Conservation (phyloP, 2,329 filamentous ascomycete genomes). For the Westerdykella aurantiaca region DNA sequence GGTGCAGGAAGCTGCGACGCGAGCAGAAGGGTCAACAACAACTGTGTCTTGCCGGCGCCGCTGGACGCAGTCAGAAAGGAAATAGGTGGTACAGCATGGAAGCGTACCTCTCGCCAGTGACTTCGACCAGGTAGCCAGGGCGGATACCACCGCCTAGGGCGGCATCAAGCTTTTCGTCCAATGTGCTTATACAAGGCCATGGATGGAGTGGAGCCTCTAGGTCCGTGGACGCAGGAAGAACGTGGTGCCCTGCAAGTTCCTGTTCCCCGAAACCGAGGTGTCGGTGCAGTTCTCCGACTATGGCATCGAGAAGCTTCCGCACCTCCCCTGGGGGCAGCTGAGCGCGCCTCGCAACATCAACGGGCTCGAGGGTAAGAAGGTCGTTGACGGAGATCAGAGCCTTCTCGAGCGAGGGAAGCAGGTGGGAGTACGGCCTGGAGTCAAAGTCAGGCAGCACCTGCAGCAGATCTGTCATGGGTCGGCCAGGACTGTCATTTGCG, state of each 20-base stretch:
- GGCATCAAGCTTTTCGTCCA: conserved; percentile 67
- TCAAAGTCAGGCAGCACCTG: conserved; percentile 77
- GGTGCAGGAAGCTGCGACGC: conserved; percentile 75
- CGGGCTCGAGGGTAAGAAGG: conserved; percentile 74
- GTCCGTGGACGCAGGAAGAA: conserved; percentile 3
- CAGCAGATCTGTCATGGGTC: conserved; percentile 75
- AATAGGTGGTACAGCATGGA: neutral
- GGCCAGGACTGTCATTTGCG: conserved; percentile 21
- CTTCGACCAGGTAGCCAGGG: conserved; percentile 74
- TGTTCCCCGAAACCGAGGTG: conserved; percentile 48
- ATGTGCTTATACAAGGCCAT: conserved; percentile 67
- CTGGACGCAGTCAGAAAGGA: conserved; percentile 38
- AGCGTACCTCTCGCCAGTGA: conserved; percentile 76
- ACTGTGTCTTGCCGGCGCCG: conserved; percentile 90
- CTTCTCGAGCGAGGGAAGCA: conserved; percentile 74
- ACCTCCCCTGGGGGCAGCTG: conserved; percentile 75
- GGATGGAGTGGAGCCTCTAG: conserved; percentile 14
- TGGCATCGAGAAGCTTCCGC: conserved; percentile 62
- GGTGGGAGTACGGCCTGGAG: conserved; percentile 61
- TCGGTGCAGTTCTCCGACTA: conserved; percentile 61
- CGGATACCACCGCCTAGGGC: conserved; percentile 74
- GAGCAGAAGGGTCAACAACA: conserved; percentile 78
- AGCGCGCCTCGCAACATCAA: conserved; percentile 80
- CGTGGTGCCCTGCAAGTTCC: conserved; percentile 10
- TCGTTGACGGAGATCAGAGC: conserved; percentile 73